phyloP scores from a whole-genome alignment of 805 yeast species.

The Kodamaea kaohsiungensis region DNA sequence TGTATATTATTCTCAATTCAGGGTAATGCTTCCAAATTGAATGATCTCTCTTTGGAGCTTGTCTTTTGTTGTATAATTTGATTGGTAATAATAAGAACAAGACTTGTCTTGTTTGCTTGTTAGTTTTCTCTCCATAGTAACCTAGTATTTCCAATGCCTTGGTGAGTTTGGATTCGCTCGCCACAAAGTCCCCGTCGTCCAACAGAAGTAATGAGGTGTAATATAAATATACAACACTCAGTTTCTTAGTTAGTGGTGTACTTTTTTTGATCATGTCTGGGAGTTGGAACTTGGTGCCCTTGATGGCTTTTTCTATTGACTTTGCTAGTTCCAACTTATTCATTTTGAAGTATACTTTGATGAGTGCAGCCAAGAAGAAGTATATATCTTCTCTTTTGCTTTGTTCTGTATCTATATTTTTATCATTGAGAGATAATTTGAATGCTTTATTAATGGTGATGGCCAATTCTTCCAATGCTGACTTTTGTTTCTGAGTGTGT shows the following conservation, averaged over 20 bases:
- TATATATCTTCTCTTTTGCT: constrained; percentile 68
- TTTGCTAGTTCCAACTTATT: constrained; percentile 71
- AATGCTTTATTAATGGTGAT: constrained; percentile 70
- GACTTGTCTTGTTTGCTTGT: constrained; percentile 46
- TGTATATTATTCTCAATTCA: constrained; percentile 41
- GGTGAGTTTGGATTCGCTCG: constrained; percentile 52
- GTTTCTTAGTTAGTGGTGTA: constrained; percentile 44
- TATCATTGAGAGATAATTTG: constrained; percentile 76
- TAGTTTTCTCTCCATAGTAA: constrained; percentile 19
- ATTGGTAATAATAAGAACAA: constrained; percentile 65
- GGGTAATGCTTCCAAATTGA: constrained; percentile 44
- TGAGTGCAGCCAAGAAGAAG: constrained; percentile 67
- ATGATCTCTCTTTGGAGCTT: constrained; percentile 43
- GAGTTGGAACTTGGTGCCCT: constrained; percentile 50
- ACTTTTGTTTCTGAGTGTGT: constrained; percentile 17
- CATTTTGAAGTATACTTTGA: constrained; percentile 67
- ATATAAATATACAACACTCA: constrained; percentile 63
- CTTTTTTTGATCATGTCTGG: constrained; percentile 43
- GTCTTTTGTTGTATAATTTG: constrained; percentile 48
- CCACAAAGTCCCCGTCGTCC: constrained; percentile 59
- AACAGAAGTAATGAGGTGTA: constrained; percentile 67
- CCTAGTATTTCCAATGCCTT: constrained; percentile 46
- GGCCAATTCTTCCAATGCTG: constrained; percentile 54
- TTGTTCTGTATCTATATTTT: constrained; percentile 49
- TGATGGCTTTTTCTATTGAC: constrained; percentile 69